These are phyloP conservation scores for Pholiota adiposa DNA, from an alignment of 1,284 basidiomycete species.

Conservation along the genomic window DNA sequence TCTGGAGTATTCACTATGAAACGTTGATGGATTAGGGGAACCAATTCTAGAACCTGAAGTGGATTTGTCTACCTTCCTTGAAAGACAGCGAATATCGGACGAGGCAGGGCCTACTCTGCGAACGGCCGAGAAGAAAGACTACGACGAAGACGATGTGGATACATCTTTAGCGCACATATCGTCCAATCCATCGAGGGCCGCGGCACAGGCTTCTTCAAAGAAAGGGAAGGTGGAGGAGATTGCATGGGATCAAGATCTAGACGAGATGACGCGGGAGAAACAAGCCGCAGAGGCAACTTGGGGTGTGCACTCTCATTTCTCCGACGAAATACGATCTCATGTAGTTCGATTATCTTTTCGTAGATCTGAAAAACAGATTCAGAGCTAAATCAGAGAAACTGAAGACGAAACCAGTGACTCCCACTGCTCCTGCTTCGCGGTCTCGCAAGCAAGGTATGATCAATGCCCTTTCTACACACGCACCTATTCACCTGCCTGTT, in stretches of 20 bases:
- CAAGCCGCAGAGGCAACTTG: slow-evolving; percentile 71
- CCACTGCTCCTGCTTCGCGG: slow-evolving; percentile 30
- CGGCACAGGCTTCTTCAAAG: slow-evolving; percentile 33
- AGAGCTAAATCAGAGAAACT: slow-evolving; percentile 60
- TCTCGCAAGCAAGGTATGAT: slow-evolving; percentile 28
- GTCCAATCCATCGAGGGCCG: slow-evolving; percentile 25
- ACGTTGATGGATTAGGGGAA: slow-evolving; percentile 51
- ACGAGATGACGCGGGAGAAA: slow-evolving; percentile 69
- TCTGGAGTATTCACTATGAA: background rate
- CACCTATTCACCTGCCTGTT: background rate
- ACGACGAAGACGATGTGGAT: slow-evolving; percentile 68
- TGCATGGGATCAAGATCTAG: slow-evolving; percentile 68
- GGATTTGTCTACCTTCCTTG: slow-evolving; percentile 69
- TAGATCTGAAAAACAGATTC: slow-evolving; percentile 74
- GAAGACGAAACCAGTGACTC: slow-evolving; percentile 38
- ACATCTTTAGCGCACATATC: slow-evolving; percentile 56
- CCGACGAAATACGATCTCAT: background rate
- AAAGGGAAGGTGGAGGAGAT: slow-evolving; percentile 70
- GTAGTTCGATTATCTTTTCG: background rate
- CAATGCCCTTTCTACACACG: slow-evolving; percentile 3
- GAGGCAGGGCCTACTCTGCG: slow-evolving; percentile 32
- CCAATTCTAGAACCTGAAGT: slow-evolving; percentile 72
- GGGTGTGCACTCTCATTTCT: slow-evolving; percentile 46
- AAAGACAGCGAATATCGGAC: slow-evolving; percentile 58
- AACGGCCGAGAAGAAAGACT: slow-evolving; percentile 41